Base-by-base conservation (phyloP, 768 basidiomycete genomes). In the Pholiota molesta region DNA sequence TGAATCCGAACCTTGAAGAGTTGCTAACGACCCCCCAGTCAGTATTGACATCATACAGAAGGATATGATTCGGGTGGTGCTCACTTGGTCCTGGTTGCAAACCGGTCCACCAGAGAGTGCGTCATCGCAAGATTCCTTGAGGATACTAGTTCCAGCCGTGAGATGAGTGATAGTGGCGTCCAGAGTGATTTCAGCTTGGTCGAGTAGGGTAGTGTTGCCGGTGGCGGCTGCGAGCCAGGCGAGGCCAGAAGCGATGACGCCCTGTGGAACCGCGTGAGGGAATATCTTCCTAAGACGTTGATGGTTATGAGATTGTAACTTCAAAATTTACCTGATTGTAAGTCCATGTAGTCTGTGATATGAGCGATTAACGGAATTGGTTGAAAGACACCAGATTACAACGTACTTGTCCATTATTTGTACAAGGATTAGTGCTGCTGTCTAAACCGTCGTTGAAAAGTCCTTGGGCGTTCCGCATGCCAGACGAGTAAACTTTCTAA, bases 191-290 rank as follows among this genome's bases (percentile, higher is more conserved):
- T 86, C 82, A 1, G 83, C 84, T 67, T 82, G 73, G 29, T 76
- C 71, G 33, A 86, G 72, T 10, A 81, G 69, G 1, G 75, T 73
- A 33, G 59, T 65, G 65, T 84, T 72, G 3, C 73, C 72, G 0
- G 76, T 79, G 28, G 79, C 78, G 6, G 66, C 75, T 37, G 71
- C 79, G 6, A 86, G 78, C 26, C 79, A 79, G 7, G 75, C 80
- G 8, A 86, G 73, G 17, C 83, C 84, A 37, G 83, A 83, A 16
- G 83, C 85, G 52, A 86, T 78, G 42, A 87, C 84, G 10, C 80
- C 83, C 82, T 85, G 57, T 1, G 33, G n/a, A 21, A n/a, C 52
- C 19, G 23, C 21, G 42, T 19, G 17, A 42, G n/a, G 9, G 4
- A 23, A 23, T 51, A 29, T 21, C 23, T 17, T 47, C n/a, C 44